Conservation (phyloP, 371 early-diverging fungal genomes). For the Fennellomyces sp. region DNA sequence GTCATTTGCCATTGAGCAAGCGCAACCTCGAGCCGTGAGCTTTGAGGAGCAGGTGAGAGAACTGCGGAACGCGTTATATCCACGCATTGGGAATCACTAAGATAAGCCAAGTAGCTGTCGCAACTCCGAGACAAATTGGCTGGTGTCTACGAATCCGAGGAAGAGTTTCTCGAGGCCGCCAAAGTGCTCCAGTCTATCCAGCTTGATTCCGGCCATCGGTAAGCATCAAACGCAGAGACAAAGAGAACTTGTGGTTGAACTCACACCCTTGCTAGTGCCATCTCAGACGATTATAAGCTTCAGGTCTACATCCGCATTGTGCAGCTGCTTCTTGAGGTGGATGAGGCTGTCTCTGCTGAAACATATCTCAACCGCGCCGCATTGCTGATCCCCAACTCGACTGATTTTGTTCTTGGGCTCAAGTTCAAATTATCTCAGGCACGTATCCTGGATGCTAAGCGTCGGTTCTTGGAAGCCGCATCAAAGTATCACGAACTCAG, state of each 20-base stretch:
- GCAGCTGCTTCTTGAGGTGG: slow-evolving; percentile 82
- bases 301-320: slow-evolving; percentile 84
- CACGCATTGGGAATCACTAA: background rate
- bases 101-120: slow-evolving; percentile 56
- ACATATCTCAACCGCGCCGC: slow-evolving; percentile 83
- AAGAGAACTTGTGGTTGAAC: background rate
- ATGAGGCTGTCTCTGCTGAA: slow-evolving; percentile 82
- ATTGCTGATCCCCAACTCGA: slow-evolving; percentile 61
- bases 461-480: slow-evolving; percentile 85
- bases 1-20: slow-evolving; percentile 57
- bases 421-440: slow-evolving; percentile 83
- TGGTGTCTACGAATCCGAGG: slow-evolving; percentile 71
- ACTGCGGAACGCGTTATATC: background rate
- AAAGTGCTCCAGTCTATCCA: slow-evolving; percentile 80
- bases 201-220: slow-evolving; percentile 86
- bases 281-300: slow-evolving; percentile 81
- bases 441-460: slow-evolving; percentile 83
- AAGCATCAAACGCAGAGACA: slow-evolving; percentile 13
- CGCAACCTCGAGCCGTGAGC: slow-evolving; percentile 75
- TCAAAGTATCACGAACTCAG: slow-evolving; percentile 84
- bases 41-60: slow-evolving; percentile 83
- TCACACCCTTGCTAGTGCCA: no score
- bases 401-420: slow-evolving; percentile 53
- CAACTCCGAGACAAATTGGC: slow-evolving; percentile 76
- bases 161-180: slow-evolving; percentile 84